A percentile compares a stretch with the other conserved stretches of the same genome.
Evolutionary conservation across 495 filamentous ascomycete genomes (phyloP).

Genomic region (Podospora fimiseda): DNA sequence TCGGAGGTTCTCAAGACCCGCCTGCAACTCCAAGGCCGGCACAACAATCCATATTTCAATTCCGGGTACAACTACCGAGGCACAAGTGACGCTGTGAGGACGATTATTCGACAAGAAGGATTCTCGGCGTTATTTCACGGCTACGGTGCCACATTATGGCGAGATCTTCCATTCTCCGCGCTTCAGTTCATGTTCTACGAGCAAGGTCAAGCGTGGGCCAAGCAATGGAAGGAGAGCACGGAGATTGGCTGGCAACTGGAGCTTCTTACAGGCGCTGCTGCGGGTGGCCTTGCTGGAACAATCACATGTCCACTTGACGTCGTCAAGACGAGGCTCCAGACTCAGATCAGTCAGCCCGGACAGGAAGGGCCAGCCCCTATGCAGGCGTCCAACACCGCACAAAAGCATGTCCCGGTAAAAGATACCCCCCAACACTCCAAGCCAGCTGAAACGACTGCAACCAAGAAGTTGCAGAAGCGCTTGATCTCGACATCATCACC

Average conservation of each 20-base stretch:
- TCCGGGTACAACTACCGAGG: constrained; percentile 92
- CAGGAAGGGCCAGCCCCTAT: constrained; percentile 6
- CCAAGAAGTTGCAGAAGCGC: constrained; percentile 45
- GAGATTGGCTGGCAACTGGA: constrained; percentile 83
- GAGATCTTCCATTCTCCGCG: constrained; percentile 91
- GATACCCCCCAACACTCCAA: constrained; percentile 11
- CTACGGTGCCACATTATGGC: constrained; percentile 88
- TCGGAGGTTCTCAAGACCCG: constrained; percentile 95
- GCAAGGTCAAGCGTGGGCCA: constrained; percentile 77
- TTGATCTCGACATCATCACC: constrained; percentile 82
- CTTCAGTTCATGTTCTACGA: constrained; percentile 98
- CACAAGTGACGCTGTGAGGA: constrained; percentile 70
- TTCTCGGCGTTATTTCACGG: constrained; percentile 83
- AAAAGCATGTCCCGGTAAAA: constrained; percentile 7
- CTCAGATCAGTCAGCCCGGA: constrained; percentile 60
- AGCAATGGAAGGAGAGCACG: constrained; percentile 55
- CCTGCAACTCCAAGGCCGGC: constrained; percentile 86
- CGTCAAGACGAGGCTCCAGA: constrained; percentile 96
- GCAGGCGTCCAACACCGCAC: neutral
- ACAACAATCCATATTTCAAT: constrained; percentile 87
- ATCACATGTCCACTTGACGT: constrained; percentile 95
- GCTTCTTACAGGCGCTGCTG: constrained; percentile 82
- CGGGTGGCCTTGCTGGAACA: constrained; percentile 88
- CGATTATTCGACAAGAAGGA: constrained; percentile 77
- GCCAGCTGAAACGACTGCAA: constrained; percentile 14